Conservation (phyloP, 2,329 filamentous ascomycete genomes). For the Cladophialophora carrionii region DNA sequence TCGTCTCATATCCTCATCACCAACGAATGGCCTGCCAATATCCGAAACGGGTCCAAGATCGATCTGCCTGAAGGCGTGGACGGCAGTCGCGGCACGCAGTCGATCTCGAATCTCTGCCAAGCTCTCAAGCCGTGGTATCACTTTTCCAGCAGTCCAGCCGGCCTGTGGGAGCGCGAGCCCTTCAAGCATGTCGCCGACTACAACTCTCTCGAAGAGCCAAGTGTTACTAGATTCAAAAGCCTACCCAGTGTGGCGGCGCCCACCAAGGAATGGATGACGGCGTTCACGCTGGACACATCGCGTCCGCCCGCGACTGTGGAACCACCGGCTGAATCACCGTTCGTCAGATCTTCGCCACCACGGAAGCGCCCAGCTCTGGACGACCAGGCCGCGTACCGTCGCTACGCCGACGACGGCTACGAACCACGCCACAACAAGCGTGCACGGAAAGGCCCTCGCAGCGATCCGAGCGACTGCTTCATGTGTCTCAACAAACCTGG, state of each 20-base stretch:
- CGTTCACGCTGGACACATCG: constrained; percentile 69
- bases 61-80: constrained; percentile 56
- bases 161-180: constrained; percentile 88
- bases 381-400: constrained; percentile 43
- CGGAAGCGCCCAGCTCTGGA: constrained; percentile 58
- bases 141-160: constrained; percentile 70
- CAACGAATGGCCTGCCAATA: constrained; percentile 76
- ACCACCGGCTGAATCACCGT: constrained; percentile 74
- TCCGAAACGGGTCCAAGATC: constrained; percentile 70
- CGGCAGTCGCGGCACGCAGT: constrained; percentile 61
- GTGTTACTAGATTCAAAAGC: constrained; percentile 86
- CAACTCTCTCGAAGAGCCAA: constrained; percentile 58
- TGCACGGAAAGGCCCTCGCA: constrained; percentile 42
- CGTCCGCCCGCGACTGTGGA: constrained; percentile 63
- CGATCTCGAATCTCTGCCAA: constrained; percentile 76
- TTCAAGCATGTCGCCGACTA: constrained; percentile 59
- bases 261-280: constrained; percentile 66
- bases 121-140: constrained; percentile 89
- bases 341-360: constrained; percentile 50
- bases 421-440: constrained; percentile 53
- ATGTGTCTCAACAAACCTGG: constrained; percentile 92
- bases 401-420: constrained; percentile 45
- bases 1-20: constrained; percentile 86
- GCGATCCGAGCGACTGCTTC: constrained; percentile 79
- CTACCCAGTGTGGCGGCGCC: constrained; percentile 77